These are phyloP conservation scores for Arthroderma sp. DNA, from an alignment of 2,329 filamentous ascomycete species.

Conservation along the genomic window DNA sequence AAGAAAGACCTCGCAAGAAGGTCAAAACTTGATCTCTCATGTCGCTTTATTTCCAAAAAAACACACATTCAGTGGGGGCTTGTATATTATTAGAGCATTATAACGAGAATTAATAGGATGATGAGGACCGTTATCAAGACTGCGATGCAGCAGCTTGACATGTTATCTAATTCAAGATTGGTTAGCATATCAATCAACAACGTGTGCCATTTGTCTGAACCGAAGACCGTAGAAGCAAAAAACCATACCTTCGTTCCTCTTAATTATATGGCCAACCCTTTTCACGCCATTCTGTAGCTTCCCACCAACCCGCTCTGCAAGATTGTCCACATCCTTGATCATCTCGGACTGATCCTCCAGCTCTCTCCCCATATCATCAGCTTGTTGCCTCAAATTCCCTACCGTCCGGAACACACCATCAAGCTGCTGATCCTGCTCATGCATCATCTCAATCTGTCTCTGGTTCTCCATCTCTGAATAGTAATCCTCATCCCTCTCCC, in stretches of 20 bases:
- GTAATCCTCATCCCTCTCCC: conserved; percentile 43
- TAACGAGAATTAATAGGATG: conserved; percentile 66
- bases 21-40: conserved; percentile 9
- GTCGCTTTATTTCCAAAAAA: not conserved
- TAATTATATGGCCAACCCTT: conserved; percentile 72
- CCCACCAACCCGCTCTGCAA: conserved; percentile 77
- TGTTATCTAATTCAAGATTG: conserved; percentile 36
- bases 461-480: conserved; percentile 81
- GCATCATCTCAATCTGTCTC: conserved; percentile 82
- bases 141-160: conserved; percentile 82
- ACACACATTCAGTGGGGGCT: not conserved
- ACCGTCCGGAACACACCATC: conserved; percentile 90
- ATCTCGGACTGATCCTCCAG: conserved; percentile 88
- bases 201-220: no score
- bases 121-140: conserved; percentile 81
- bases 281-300: conserved; percentile 76
- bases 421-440: conserved; percentile 83
- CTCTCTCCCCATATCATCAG: conserved; percentile 90
- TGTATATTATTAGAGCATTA: conserved; percentile 41
- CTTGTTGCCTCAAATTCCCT: conserved; percentile 77
- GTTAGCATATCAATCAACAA: no score
- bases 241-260: conserved; percentile 72
- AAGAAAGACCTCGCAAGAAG: conserved; percentile 16
- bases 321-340: conserved; percentile 68
- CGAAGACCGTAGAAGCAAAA: conserved; percentile 1